Percentiles rank a stretch among this genome's conserved stretches.
These are phyloP conservation scores for Xylaria sp. DNA, from an alignment of 2,329 filamentous ascomycete species.

Conservation along the genomic window DNA sequence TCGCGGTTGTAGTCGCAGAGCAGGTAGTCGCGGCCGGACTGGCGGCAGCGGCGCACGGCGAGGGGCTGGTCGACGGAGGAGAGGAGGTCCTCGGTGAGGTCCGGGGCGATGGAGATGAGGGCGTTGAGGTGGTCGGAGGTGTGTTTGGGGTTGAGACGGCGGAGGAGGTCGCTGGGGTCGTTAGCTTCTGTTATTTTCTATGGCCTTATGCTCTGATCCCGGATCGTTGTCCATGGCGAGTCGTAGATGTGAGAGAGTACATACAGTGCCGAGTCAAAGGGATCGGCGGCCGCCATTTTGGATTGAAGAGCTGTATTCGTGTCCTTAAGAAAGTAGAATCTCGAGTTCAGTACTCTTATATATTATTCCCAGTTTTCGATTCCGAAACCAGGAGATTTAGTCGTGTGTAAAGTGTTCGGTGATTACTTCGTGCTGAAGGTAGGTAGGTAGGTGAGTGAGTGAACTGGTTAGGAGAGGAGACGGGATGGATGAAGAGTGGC, in stretches of 20 bases:
- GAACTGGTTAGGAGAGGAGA: not conserved
- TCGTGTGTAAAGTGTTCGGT: not conserved
- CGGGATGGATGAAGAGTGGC: no score
- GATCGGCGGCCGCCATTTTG: slow-evolving; percentile 52
- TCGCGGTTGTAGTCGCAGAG: slow-evolving; percentile 99
- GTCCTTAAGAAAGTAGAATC: not conserved
- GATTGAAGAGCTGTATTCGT: slow-evolving; percentile 5
- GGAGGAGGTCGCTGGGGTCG: slow-evolving; percentile 79
- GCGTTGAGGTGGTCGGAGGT: slow-evolving; percentile 81
- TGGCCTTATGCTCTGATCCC: no score
- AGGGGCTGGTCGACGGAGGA: slow-evolving; percentile 96
- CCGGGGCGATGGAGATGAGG: slow-evolving; percentile 82
- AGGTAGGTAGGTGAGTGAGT: not conserved
- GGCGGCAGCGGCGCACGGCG: slow-evolving; percentile 75
- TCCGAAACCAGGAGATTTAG: not conserved
- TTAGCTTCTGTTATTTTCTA: not conserved
- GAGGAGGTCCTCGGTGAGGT: slow-evolving; percentile 94
- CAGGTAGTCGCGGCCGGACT: slow-evolving; percentile 89
- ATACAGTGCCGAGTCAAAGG: slow-evolving; percentile 73
- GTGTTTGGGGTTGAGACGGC: slow-evolving; percentile 91
- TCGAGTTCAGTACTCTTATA: not conserved
- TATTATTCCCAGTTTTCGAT: not conserved
- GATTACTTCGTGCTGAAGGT: not conserved
- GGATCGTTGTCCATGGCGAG: no score
- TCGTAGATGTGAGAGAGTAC: slow-evolving; percentile 29